phyloP scores from a whole-genome alignment of 129 eudicot genomes.

The Calendula officinalis region DNA sequence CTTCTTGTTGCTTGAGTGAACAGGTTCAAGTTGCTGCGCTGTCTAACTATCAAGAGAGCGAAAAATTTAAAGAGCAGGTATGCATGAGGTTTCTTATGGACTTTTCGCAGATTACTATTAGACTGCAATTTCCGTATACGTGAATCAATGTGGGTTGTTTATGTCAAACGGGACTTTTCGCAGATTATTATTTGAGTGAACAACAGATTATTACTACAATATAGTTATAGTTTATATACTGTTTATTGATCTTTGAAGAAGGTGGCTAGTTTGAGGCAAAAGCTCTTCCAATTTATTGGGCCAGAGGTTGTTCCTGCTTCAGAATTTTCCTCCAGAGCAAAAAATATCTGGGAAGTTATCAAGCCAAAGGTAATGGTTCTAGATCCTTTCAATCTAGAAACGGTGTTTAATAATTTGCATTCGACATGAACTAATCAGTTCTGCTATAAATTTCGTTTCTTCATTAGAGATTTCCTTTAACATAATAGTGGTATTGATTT shows the following conservation, averaged over 20 bases:
- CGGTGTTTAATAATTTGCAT: conserved; percentile 4
- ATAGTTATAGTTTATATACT: not conserved
- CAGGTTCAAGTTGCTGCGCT: conserved; percentile 81
- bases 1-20: conserved; percentile 19
- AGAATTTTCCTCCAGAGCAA: conserved; percentile 67
- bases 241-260: conserved; percentile 36
- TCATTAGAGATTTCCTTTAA: not conserved
- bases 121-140: not conserved
- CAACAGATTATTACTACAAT: not conserved
- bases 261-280: conserved; percentile 59
- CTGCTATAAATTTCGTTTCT: not conserved
- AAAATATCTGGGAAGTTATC: conserved; percentile 67
- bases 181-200: too few species aligned
- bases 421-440: not conserved
- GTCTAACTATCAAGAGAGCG: conserved; percentile 67
- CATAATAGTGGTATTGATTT: not conserved
- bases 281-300: conserved; percentile 55
- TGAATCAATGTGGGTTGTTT: not conserved
- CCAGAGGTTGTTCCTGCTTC: conserved; percentile 68
- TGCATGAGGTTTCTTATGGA: conserved; percentile 16
- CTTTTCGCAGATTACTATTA: not conserved
- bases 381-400: conserved; percentile 4
- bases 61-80: conserved; percentile 73
- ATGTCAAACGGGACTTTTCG: too few species aligned
- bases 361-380: conserved; percentile 52